These are phyloP conservation scores for Capillidium heterosporum DNA, from an alignment of 371 early-diverging fungal species.

Conservation along the genomic window DNA sequence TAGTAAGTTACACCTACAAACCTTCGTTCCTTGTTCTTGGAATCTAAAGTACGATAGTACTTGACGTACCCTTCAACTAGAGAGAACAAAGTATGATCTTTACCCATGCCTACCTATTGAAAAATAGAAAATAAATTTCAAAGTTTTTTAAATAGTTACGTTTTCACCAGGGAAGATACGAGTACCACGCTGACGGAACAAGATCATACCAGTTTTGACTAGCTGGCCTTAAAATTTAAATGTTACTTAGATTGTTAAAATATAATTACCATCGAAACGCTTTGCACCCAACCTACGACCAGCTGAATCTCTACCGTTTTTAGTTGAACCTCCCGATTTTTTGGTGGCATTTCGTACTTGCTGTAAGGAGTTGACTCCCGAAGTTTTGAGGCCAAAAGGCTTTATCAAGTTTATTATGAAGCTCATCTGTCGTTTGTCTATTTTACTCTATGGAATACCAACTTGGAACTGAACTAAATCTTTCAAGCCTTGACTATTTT, in stretches of 20 bases:
- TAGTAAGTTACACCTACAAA: conserved; percentile 58
- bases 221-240: conserved; percentile 24
- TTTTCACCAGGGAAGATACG: conserved; percentile 77
- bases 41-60: conserved; percentile 48
- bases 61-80: conserved; percentile 67
- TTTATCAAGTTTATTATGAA: no score
- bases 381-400: no score
- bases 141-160: conserved; percentile 21
- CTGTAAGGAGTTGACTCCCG: no score
- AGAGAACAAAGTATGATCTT: conserved; percentile 83
- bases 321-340: conserved; percentile 78
- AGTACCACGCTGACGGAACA: conserved; percentile 85
- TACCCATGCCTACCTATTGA: conserved; percentile 63
- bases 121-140: not conserved
- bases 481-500: no score
- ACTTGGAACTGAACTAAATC: no score
- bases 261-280: conserved; percentile 45
- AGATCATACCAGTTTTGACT: conserved; percentile 75
- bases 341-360: conserved; percentile 86
- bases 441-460: no score
- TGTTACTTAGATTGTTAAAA: not conserved
- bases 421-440: no score
- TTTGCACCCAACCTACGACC: conserved; percentile 90
- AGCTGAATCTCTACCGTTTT: conserved; percentile 84
- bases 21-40: conserved; percentile 41